These are phyloP conservation scores for Sugiyamaella americana DNA, from an alignment of 805 yeast genomes.

Conservation along the genomic window DNA sequence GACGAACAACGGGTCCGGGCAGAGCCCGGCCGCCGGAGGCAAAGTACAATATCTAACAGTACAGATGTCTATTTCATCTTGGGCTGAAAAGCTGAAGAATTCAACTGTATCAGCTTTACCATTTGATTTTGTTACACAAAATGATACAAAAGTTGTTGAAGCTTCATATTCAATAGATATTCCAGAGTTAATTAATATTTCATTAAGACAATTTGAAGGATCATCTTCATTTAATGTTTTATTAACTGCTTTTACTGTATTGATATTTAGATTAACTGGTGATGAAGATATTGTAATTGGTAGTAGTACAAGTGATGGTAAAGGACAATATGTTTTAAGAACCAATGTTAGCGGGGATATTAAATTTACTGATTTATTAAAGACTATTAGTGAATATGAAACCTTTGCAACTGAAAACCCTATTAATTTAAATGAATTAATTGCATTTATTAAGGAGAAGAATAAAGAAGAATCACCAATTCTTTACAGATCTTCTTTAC, in stretches of 20 bases:
- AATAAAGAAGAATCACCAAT: conserved; percentile 47
- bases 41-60: no score
- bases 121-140: conserved; percentile 76
- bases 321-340: conserved; percentile 52
- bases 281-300: conserved; percentile 91
- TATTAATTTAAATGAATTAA: conserved; percentile 51
- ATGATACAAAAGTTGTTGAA: conserved; percentile 60
- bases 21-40: no score
- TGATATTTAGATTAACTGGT: conserved; percentile 78
- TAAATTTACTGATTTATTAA: conserved; percentile 46
- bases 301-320: conserved; percentile 45
- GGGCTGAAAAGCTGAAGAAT: conserved; percentile 62
- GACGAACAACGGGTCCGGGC: no score
- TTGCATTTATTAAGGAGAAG: conserved; percentile 40
- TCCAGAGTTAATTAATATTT: conserved; percentile 19
- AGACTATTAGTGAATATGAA: conserved; percentile 38
- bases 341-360: conserved; percentile 40
- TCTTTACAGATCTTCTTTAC: conserved; percentile 9
- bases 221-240: conserved; percentile 44
- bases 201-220: conserved; percentile 14
- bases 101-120: conserved; percentile 87
- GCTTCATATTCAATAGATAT: conserved; percentile 41
- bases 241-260: conserved; percentile 60
- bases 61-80: conserved; percentile 35
- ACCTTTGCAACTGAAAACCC: conserved; percentile 29